Evolutionary conservation across 768 basidiomycete genomes (phyloP), one percentile per base, ranked within the genome.

Genomic region (Imleria badia): DNA sequence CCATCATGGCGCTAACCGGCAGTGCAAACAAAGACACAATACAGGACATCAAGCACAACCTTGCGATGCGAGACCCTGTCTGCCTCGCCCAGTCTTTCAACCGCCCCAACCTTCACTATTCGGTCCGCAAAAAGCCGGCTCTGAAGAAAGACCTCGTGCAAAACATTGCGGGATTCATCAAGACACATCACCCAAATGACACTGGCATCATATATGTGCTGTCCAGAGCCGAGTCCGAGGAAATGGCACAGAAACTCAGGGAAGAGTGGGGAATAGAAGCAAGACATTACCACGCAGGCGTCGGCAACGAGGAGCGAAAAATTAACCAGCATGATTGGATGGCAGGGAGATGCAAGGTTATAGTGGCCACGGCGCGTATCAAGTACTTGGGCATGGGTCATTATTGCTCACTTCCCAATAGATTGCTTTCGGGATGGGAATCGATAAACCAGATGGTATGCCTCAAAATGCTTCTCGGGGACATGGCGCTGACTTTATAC

Each of bases 371-470:
- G 42, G 94, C 94, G 68, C 79, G 59, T 67, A 45, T 22, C 51
- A 15, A 12, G 23, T 36, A 48, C 38, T 38, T n/a, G 10, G 11
- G 5, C 30, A 15, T 41, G 30, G 4, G 12, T 56, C 52, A 15
- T 41, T 22, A 46, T 30, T 3, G 35, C 41, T 47, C 19, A 66
- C 23, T 3, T 15, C 56, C 48, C 36, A 22, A 33, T 64, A 94
- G 93, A 84, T 94, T 60, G 94, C 94, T 0, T 98, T 98, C 69
- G 96, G 96, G 12, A 98, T 98, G 94, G 95, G 96, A 1, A 91
- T 96, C 46, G 91, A 95, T 71, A 94, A 95, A 69, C 70, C 84
- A 6, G 81, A 91, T 62, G 89, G 88, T 88, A 67, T 58, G 74
- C 10, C 20, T 33, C 22, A 47, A 13, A 10, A 55, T 26, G 26